Conservation (phyloP, 768 basidiomycete genomes). For the Leccinellum luteum region DNA sequence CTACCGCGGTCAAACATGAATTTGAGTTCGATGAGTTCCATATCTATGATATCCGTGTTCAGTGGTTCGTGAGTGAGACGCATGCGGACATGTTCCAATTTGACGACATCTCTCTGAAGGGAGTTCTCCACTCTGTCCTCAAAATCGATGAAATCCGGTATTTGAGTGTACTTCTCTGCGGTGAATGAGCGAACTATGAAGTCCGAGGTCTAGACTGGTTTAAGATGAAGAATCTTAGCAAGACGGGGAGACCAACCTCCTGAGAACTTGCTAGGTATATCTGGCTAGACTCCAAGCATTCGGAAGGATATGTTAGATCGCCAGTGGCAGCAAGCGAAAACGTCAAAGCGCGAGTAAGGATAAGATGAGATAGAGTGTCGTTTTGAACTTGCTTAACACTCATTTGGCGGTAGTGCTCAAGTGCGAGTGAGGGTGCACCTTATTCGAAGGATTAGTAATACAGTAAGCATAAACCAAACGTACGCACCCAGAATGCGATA, state of each 20-base stretch:
- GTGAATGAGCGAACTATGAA: slow-evolving; percentile 78
- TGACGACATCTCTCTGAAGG: slow-evolving; percentile 76
- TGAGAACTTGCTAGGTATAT: slow-evolving; percentile 79
- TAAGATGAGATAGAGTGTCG: slow-evolving; percentile 84
- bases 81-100: slow-evolving; percentile 85
- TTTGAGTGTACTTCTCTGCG: slow-evolving; percentile 84
- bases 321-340: slow-evolving; percentile 77
- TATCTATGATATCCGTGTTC: slow-evolving; percentile 68
- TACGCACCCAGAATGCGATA: slow-evolving; percentile 75
- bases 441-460: slow-evolving; percentile 3
- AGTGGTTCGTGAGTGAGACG: slow-evolving; percentile 72
- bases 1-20: slow-evolving; percentile 75
- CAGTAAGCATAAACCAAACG: neutral
- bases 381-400: slow-evolving; percentile 83
- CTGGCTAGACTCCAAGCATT: slow-evolving; percentile 77
- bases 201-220: slow-evolving; percentile 60
- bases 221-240: slow-evolving; percentile 2
- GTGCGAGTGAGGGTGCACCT: slow-evolving; percentile 71
- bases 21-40: slow-evolving; percentile 81
- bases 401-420: slow-evolving; percentile 78
- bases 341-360: slow-evolving; percentile 72
- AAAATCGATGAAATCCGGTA: slow-evolving; percentile 81
- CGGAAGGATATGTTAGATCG: slow-evolving; percentile 71
- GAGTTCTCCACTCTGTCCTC: slow-evolving; percentile 82
- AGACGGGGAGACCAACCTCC: slow-evolving; percentile 49